These are phyloP conservation scores for Daedaleopsis nitida DNA, from an alignment of 768 basidiomycete genomes.

Conservation along the genomic window DNA sequence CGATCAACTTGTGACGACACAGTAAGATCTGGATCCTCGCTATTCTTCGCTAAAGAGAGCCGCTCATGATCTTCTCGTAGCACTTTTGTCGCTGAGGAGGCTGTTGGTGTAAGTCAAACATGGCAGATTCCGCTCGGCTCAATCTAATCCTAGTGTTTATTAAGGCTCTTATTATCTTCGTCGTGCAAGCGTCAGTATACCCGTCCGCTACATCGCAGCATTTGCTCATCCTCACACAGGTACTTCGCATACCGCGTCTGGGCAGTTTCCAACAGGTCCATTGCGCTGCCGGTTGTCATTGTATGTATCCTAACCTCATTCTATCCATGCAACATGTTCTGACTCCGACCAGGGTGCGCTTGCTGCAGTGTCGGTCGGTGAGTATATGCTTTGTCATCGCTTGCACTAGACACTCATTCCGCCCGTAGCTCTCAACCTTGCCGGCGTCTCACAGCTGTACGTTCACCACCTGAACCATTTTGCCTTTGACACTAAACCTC, in stretches of 20 bases:
- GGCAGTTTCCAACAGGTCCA: constrained; percentile 4
- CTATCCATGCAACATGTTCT: neutral
- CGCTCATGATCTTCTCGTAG: neutral
- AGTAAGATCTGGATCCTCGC: constrained; percentile 4
- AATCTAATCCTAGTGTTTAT: neutral
- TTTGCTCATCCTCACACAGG: neutral
- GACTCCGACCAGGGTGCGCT: neutral
- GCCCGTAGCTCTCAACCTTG: constrained; percentile 1
- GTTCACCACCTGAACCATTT: neutral
- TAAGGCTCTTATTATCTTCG: constrained; percentile 19
- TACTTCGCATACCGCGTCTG: constrained; percentile 25
- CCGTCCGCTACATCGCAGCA: too few relatives aligned
- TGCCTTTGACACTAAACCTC: neutral
- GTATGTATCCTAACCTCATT: constrained; percentile 3
- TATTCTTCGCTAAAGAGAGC: neutral
- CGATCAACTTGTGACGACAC: constrained; percentile 18
- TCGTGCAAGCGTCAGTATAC: constrained; percentile 22
- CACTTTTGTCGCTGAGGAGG: constrained; percentile 11
- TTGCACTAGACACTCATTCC: too few relatives aligned
- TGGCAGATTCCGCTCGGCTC: neutral
- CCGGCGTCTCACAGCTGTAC: neutral
- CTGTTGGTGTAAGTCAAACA: constrained; percentile 17
- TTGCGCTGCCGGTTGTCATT: constrained; percentile 2
- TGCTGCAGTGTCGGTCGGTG: neutral
- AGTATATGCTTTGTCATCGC: neutral